Conservation (phyloP, 1,284 basidiomycete species). For the Earliella scabrosa region DNA sequence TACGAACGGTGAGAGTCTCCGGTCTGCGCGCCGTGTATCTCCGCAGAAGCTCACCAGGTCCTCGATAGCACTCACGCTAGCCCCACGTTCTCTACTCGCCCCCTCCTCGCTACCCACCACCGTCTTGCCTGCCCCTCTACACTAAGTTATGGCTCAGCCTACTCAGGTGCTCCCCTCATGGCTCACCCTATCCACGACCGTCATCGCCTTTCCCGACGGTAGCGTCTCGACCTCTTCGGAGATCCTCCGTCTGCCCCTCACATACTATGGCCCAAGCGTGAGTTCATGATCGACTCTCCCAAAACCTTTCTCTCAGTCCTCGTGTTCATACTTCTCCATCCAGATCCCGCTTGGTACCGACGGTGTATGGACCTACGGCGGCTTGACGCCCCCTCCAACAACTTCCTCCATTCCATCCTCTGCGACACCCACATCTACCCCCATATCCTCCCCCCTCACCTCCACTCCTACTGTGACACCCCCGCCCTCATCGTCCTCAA, state of each 20-base stretch:
- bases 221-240: constrained; percentile 53
- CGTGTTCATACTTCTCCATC: constrained; percentile 17
- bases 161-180: constrained; percentile 68
- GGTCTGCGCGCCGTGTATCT: constrained; percentile 4
- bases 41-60: constrained; percentile 14
- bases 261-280: constrained; percentile 76
- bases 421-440: constrained; percentile 25
- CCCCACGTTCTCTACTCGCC: constrained; percentile 38
- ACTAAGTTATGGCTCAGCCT: constrained; percentile 51
- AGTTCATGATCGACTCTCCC: constrained; percentile 39
- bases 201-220: constrained; percentile 55
- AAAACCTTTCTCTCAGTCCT: not conserved
- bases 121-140: constrained; percentile 12
- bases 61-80: constrained; percentile 18
- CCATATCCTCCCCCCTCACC: not conserved
- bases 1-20: constrained; percentile 6
- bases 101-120: constrained; percentile 20
- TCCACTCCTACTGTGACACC: not conserved
- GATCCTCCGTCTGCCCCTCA: constrained; percentile 62
- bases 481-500: constrained; percentile 9
- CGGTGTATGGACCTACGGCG: constrained; percentile 66
- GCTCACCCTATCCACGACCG: constrained; percentile 57
- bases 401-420: constrained; percentile 31
- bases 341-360: constrained; percentile 72
- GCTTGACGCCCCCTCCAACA: constrained; percentile 53